Percentiles rank a stretch among this genome's conserved stretches.
These are phyloP conservation scores for Hevea brasiliensis DNA, from an alignment of 345 rosid genomes.

Conservation along the genomic window DNA sequence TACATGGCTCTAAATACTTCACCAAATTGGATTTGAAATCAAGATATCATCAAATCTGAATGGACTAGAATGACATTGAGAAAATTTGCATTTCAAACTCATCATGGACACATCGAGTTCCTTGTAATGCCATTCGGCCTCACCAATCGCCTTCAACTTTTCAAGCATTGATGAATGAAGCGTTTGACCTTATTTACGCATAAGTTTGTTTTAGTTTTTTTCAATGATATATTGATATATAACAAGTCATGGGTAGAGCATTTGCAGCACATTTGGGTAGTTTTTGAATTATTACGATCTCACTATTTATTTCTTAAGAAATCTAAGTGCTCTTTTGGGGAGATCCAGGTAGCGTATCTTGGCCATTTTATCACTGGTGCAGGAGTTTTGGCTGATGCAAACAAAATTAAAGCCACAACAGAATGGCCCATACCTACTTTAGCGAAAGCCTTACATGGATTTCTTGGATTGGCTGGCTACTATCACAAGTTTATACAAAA, in stretches of 20 bases:
- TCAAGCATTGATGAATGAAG: not conserved
- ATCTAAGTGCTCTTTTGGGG: not conserved
- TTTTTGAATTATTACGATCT: not conserved
- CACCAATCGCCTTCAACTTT: not conserved
- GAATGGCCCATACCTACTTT: slow-evolving; percentile 11
- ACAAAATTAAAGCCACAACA: not conserved
- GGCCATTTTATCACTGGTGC: not conserved
- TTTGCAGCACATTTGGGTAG: not conserved
- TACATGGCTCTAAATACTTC: not conserved
- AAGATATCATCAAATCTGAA: not conserved
- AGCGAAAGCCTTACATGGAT: not conserved
- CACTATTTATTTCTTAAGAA: not conserved
- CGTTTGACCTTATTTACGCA: not conserved
- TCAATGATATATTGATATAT: not conserved
- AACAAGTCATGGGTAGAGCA: not conserved
- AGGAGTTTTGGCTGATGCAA: not conserved
- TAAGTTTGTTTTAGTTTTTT: not conserved
- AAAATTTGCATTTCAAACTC: not conserved
- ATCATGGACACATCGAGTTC: not conserved
- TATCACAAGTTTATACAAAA: not conserved
- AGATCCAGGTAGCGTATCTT: not conserved
- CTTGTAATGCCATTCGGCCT: slow-evolving; percentile 1
- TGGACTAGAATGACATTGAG: not conserved
- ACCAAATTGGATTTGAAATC: not conserved
- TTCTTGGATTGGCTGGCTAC: not conserved